These are phyloP conservation scores for Parachaetomium inaequale DNA, from an alignment of 495 filamentous ascomycete genomes.

Conservation along the genomic window DNA sequence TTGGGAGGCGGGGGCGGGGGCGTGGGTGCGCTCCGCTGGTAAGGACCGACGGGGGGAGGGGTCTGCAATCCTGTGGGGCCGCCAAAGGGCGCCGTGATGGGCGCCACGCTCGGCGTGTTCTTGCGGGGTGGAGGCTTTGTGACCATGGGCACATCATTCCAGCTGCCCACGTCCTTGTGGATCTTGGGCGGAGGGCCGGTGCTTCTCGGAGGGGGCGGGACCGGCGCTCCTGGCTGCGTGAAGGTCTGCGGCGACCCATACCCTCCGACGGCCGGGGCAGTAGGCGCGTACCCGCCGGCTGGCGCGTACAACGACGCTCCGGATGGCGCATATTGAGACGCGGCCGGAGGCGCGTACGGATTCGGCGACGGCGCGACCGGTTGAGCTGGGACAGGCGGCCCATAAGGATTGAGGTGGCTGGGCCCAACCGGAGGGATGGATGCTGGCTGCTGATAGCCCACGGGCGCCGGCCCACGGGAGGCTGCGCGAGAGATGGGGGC, in stretches of 20 bases:
- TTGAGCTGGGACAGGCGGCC: conserved; percentile 29
- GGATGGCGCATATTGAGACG: conserved; percentile 30
- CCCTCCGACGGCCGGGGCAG: conserved; percentile 29
- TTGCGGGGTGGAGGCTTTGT: conserved; percentile 67
- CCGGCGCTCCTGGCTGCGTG: conserved; percentile 16
- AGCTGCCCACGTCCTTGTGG: conserved; percentile 66
- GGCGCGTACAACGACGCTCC: conserved; percentile 36
- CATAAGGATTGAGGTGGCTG: conserved; percentile 39
- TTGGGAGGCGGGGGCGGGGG: conserved; percentile 59
- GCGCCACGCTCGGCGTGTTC: conserved; percentile 61
- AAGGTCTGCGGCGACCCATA: conserved; percentile 36
- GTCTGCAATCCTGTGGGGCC: conserved; percentile 50
- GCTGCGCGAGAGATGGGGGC: conserved; percentile 26
- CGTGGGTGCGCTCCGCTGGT: conserved; percentile 31
- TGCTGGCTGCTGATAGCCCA: conserved; percentile 40
- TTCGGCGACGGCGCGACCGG: conserved; percentile 47
- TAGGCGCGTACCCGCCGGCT: conserved; percentile 32
- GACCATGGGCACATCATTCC: conserved; percentile 95
- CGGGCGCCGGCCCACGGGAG: conserved; percentile 31
- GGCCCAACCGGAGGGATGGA: conserved; percentile 34
- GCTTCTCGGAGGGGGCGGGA: conserved; percentile 39
- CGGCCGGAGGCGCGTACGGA: conserved; percentile 58
- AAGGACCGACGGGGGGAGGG: conserved; percentile 46
- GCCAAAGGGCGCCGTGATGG: conserved; percentile 65
- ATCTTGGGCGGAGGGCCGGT: conserved; percentile 68